A percentile compares a stretch with the other conserved stretches of the same genome.
Conservation (phyloP, 106 monocot genomes). For the Acanthochlamys bracteata region DNA sequence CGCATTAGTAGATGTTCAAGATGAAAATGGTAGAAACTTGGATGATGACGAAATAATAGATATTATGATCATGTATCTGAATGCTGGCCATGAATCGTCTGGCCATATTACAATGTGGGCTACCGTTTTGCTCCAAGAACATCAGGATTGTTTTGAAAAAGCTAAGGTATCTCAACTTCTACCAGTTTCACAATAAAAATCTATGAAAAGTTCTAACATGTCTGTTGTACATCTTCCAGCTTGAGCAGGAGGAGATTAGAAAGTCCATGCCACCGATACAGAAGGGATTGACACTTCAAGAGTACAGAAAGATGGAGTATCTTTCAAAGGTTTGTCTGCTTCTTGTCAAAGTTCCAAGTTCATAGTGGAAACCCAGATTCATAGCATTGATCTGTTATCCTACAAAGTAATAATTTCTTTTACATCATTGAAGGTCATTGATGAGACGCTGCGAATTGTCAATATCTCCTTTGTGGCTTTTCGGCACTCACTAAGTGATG, state of each 20-base stretch:
- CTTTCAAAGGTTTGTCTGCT: conserved; percentile 67
- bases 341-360: no score
- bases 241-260: conserved; percentile 79
- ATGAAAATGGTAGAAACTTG: conserved; percentile 52
- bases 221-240: conserved; percentile 26
- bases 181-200: no score
- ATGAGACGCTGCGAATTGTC: conserved; percentile 75
- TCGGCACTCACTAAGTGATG: conserved; percentile 56
- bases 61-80: conserved; percentile 86
- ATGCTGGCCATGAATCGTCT: conserved; percentile 96
- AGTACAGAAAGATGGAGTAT: conserved; percentile 77
- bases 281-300: conserved; percentile 60
- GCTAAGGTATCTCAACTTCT: no score
- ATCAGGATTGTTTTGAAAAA: conserved; percentile 49
- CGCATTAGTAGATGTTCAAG: conserved; percentile 51
- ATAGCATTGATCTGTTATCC: no score
- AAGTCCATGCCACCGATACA: conserved; percentile 40
- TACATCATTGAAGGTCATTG: conserved; percentile 51
- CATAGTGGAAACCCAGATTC: no score
- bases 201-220: no score
- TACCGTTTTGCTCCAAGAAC: conserved; percentile 60
- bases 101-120: conserved; percentile 95
- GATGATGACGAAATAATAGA: conserved; percentile 84
- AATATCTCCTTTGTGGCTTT: conserved; percentile 82
- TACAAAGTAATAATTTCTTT: no score